Evolutionary conservation across 148 eudicot genomes (phyloP).

Genomic region (Chenopodium berlandieri): DNA sequence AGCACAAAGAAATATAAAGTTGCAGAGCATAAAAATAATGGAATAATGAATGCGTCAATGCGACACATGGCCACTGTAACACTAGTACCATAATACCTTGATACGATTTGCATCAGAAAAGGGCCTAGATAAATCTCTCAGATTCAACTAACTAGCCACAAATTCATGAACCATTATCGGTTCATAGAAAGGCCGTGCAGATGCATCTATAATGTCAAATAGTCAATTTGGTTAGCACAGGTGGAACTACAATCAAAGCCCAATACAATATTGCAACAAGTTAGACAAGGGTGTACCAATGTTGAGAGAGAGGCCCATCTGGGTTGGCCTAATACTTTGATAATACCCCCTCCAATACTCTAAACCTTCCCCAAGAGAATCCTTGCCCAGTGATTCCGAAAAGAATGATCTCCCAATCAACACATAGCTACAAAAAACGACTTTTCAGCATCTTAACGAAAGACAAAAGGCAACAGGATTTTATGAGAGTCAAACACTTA

Average conservation of each 20-base stretch:
- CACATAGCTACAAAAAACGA: constrained; percentile 37
- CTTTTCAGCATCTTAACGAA: not conserved
- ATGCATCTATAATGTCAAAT: constrained; percentile 44
- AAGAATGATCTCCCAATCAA: constrained; percentile 78
- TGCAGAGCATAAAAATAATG: too few relatives aligned
- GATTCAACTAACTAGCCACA: constrained; percentile 31
- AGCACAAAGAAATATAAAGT: too few relatives aligned
- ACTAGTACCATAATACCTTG: constrained; percentile 40
- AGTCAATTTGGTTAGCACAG: too few relatives aligned
- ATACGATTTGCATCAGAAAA: constrained; percentile 51
- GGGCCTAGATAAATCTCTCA: constrained; percentile 40
- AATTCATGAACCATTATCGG: constrained; percentile 47
- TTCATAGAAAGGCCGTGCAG: constrained; percentile 72
- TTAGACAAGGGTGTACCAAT: constrained; percentile 44
- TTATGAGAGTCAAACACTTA: too few relatives aligned
- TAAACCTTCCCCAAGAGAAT: constrained; percentile 54
- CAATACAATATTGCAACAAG: too few relatives aligned
- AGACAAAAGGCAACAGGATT: not conserved
- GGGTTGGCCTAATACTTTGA: constrained; percentile 82
- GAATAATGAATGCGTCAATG: too few relatives aligned
- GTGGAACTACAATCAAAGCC: too few relatives aligned
- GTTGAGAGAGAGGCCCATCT: constrained; percentile 81
- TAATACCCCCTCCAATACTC: constrained; percentile 82
- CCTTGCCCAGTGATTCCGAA: constrained; percentile 26
- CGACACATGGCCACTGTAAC: too few relatives aligned